Evolutionary conservation across 2,329 filamentous ascomycete genomes (phyloP), one percentile per base, ranked within the genome.

Genomic region (Paradendryphiella salina): DNA sequence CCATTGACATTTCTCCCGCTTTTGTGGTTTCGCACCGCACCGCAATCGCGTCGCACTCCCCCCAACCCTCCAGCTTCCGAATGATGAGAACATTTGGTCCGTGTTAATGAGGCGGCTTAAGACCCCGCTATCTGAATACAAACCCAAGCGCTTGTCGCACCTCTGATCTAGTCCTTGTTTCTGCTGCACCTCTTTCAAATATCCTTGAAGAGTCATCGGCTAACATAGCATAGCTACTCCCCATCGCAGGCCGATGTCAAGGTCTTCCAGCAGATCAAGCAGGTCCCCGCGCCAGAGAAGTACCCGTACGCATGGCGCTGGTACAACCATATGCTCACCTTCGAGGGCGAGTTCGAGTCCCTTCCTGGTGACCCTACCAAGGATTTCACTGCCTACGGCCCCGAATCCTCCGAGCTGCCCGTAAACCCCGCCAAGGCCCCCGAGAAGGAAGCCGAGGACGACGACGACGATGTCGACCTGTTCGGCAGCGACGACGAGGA

Each of bases 281-380:
- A 82, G 66, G 78, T 85, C 54, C 94, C 94, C 68, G 85, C 88
- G 65, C 84, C 88, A 70, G 81, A 82, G 76, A 96, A 96, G 82
- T 96, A 88, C 86, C 91, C 93, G 72, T 83, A 96, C 81, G 91
- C 88, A 73, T 90, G 90, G 74, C 88, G 94, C 78, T 99, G 94
- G 94, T 96, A 96, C 86, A 96, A 95, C 85, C 93, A 99, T 85
- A 90, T 96, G 74, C 85, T 89, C 76, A 88, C 89, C 68, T 96
- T 89, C 81, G 87, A 95, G 83, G 83, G 88, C 65, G 93, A 97
- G 78, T 97, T 97, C 82, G 82, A 88, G 70, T 88, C 86, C 61
- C 89, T 99, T 44, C 84, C 90, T 52, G 94, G 94, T 77, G 93
- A 97, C 80, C 85, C 92, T 67, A 88, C 88, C 76, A 91, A 94